Percentiles rank a stretch among this genome's conserved stretches.
Evolutionary conservation across 2,329 filamentous ascomycete genomes (phyloP).

Genomic region (Sordariomycetes sp.): DNA sequence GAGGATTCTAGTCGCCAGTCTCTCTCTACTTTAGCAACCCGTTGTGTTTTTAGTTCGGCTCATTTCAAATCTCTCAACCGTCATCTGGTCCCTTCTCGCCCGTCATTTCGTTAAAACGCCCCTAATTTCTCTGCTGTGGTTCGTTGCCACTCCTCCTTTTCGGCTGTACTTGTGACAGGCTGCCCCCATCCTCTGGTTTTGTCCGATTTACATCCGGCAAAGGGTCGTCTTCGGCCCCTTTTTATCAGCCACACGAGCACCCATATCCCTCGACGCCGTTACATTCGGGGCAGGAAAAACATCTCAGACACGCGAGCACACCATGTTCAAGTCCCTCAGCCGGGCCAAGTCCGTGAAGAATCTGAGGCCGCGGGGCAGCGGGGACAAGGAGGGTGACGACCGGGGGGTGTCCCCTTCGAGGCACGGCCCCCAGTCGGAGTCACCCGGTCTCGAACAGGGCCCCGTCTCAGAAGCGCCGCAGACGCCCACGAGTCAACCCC

Average conservation of each 20-base stretch:
- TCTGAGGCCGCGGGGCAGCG: conserved; percentile 10
- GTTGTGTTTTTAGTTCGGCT: background rate
- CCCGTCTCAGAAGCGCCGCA: conserved; percentile 20
- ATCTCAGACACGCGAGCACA: background rate
- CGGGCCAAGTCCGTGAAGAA: conserved; percentile 17
- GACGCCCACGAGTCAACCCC: conserved; percentile 6
- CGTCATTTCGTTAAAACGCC: background rate
- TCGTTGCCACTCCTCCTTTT: background rate
- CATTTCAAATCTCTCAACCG: background rate
- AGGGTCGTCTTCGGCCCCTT: background rate
- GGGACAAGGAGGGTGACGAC: conserved; percentile 3
- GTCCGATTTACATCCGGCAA: background rate
- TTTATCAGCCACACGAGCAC: background rate
- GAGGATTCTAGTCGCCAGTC: background rate
- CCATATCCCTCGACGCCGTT: background rate
- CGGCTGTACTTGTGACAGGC: background rate
- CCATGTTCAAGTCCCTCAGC: conserved; percentile 19
- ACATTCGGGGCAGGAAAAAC: background rate
- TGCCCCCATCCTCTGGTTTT: background rate
- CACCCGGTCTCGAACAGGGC: conserved; percentile 9
- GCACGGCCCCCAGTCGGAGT: conserved; percentile 11
- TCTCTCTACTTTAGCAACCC: background rate
- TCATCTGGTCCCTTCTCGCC: background rate
- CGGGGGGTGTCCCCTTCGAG: conserved; percentile 5
- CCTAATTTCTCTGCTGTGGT: background rate